Base-by-base conservation (phyloP, 768 basidiomycete species). In the Multifurca ochricompacta region DNA sequence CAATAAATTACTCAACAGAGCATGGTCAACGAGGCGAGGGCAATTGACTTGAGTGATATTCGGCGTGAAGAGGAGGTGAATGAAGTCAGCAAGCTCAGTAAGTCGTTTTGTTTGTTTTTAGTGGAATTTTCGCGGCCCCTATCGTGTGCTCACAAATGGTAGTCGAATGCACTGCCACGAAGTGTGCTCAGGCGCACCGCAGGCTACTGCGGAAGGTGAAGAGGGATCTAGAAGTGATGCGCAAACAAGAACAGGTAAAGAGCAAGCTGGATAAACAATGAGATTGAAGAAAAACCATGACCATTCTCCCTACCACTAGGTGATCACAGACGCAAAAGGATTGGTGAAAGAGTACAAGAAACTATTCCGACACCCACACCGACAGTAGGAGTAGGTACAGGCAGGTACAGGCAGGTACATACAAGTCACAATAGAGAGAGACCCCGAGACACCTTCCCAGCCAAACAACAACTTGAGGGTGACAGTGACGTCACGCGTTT, bases 171-270 rank as follows among this genome's bases (percentile, higher is more conserved):
- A 48, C 53, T 3, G n/a, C 50, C 23, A 31, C 8, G 23, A 41
- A 36, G 31, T 53, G 44, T 8, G 28, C 36, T 11, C 48, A 59
- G 31, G 41, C 53, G 28, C 52, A 54, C 25, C 53, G 53, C 6
- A 21, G 36, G 16, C 30, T 61, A 18, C 44, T 61, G 48, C 60
- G 60, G 39, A 50, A 23, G 16, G 50, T 54, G 23, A 51, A 47
- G 48, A 34, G 28, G 0, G 41, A 61, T 5, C 4, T 61, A 3
- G 49, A 36, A 11, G 44, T 11, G 21, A 27, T 56, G 9, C 30
- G 44, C 25, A 23, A 56, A 40, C 42, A 56, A 23, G 53, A 55
- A 11, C 46, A 61, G 60, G 60, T 59, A 35, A 35, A 34, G n/a
- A 13, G 2, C 41, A 6, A 31, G 32, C 3, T 27, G 11, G 14